phyloP scores from a whole-genome alignment of 495 filamentous ascomycete species.

The Clavariopsis aquatica region DNA sequence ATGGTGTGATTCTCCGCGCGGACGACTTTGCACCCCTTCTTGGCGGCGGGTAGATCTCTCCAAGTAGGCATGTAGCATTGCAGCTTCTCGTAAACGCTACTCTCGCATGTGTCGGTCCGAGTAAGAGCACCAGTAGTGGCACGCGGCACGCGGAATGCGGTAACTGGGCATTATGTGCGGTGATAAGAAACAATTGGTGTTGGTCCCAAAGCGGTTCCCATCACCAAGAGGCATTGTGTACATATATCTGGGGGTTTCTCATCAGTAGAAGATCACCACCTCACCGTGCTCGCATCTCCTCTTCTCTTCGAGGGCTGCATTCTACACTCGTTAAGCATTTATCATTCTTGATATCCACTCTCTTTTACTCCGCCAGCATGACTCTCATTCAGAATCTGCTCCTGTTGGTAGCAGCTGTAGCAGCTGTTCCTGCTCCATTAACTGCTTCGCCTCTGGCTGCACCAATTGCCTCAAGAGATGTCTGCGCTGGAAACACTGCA shows the following conservation, averaged over 20 bases:
- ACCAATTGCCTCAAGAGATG: conserved; percentile 6
- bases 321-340: conserved; percentile 2
- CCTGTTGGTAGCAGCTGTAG: conserved; percentile 10
- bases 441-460: conserved; percentile 6
- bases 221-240: neutral
- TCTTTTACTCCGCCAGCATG: conserved; percentile 9
- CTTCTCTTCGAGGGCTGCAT: conserved; percentile 1
- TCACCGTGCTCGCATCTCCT: neutral
- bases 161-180: neutral
- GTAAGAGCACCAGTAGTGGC: neutral
- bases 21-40: neutral
- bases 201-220: neutral
- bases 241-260: neutral
- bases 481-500: conserved; percentile 24
- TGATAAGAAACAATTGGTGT: neutral
- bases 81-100: neutral
- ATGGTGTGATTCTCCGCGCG: neutral
- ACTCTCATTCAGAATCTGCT: conserved; percentile 2
- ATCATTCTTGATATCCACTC: conserved; percentile 3
- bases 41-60: neutral
- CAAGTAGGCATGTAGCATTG: neutral
- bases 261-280: neutral
- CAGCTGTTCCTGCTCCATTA: conserved; percentile 20
- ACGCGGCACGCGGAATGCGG: neutral
- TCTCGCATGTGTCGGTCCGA: neutral